Conservation (phyloP, 345 rosid species). For the Garcia nutans region DNA sequence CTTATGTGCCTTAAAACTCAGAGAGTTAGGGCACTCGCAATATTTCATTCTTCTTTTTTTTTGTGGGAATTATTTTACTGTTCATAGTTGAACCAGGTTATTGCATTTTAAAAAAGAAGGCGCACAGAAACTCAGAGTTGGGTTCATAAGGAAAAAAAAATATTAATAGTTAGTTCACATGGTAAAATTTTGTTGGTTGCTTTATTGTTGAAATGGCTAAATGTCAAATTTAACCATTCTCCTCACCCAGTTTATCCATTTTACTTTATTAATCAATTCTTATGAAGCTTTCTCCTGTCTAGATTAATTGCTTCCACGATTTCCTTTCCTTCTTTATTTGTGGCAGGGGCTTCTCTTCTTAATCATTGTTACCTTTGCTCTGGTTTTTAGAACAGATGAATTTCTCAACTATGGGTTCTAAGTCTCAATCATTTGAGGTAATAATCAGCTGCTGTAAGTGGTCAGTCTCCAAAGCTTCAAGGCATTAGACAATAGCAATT, state of each 20-base stretch:
- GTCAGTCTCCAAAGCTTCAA: background rate
- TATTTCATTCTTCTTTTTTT: background rate
- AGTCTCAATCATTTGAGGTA: background rate
- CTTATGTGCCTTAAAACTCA: conserved; percentile 25
- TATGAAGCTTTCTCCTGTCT: background rate
- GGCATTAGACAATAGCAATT: background rate
- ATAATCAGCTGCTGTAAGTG: background rate
- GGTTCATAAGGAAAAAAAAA: background rate
- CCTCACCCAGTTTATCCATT: background rate
- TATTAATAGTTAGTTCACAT: background rate
- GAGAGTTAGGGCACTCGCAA: background rate
- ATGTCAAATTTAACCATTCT: background rate
- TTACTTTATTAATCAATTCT: background rate
- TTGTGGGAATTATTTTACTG: background rate
- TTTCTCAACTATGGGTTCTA: background rate
- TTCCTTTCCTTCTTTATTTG: background rate
- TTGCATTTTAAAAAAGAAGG: background rate
- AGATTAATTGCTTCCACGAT: background rate
- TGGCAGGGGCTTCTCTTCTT: background rate
- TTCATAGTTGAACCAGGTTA: conserved; percentile 10
- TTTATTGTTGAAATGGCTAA: background rate
- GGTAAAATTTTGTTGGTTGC: conserved; percentile 2
- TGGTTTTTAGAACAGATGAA: background rate
- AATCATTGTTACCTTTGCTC: background rate
- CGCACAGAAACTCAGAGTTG: conserved; percentile 9